Evolutionary conservation across 352 stramenopile genomes (phyloP), one percentile per base, ranked within the genome.

Genomic region (Synura sp.): DNA sequence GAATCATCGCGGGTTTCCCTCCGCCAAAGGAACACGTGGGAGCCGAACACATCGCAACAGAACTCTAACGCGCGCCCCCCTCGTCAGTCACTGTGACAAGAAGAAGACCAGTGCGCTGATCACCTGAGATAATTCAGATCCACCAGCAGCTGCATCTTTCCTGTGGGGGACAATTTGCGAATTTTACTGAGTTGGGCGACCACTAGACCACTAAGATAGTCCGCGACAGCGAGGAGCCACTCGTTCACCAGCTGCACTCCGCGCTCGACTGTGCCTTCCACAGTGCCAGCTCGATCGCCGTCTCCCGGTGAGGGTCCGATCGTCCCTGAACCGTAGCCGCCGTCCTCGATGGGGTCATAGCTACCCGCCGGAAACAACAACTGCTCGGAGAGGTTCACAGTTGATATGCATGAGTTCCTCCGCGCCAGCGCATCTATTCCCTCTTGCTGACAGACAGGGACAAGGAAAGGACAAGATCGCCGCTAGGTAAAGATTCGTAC

Each of bases 101-200:
- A 1, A 9, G 29, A 38, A 36, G n/a, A 69, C 25, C 5, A 22
- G 42, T 17, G 1, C 9, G 12, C 1, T 44, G 12, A 14, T 73
- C 7, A 73, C 57, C 57, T 35, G 25, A 76, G 41, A 76, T 76
- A 76, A 14, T 76, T 38, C 1, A 76, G 17, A 38, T 76, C 67
- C 3, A 42, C 27, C 35, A 15, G 12, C 15, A 76, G 36, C 35
- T 76, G 67, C 4, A 12, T 3, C 25, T 4, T 2, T 55, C 35
- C 67, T 19, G n/a, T 27, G 2, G 4, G 4, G 5, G 67, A 59
- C 1, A 76, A 25, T 38, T 4, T 36, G 9, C 4, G 25, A 5
- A 71, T 12, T 42, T 33, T 5, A 34, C 35, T 2, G 0, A 76
- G 7, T 59, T 31, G 4, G n/a, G 25, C 17, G 22, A 76, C 22